Evolutionary conservation across 2,329 filamentous ascomycete species (phyloP), one percentile per base, ranked within the genome.

Genomic region (Trichoderma oligosporum): DNA sequence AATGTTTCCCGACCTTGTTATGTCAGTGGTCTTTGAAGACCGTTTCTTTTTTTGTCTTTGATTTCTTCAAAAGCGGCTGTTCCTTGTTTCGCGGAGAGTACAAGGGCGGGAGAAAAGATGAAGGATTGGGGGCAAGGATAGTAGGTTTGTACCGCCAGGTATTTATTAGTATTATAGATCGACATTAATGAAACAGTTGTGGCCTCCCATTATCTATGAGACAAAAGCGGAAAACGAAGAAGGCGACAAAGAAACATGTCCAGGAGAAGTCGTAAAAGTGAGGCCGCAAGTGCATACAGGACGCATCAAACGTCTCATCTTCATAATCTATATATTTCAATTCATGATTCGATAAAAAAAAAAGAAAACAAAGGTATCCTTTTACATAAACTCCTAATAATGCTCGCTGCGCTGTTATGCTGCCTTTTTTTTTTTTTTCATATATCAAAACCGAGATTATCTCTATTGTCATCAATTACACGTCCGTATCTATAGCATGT

Each of bases 401-500:
- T 57, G 46, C 55, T 22, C 22, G 25, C 29, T 22, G 16, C 18
- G 7, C 49, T 20, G 16, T 36, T 9, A 45, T 29, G 22, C 51
- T 9, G 29, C 14, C 33, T 22, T 16, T n/a, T n/a, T n/a, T n/a
- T n/a, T n/a, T n/a, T n/a, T n/a, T n/a, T 4, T 55, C 31, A 46
- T 35, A 29, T 38, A 52, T 72, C 70, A 44, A 81, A 87, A 9
- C 84, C 84, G 65, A 86, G 84, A 0, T 68, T 73, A 55, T 82
- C 78, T 52, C 84, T 76, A 61, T 84, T 77, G 60, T 86, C 83
- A 59, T 86, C 84, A 61, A 85, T 79, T n/a, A 86, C 79, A 14
- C 84, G 77, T 22, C 77, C 84, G 59, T 87, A 87, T 64, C 84
- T 85, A 45, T 29, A 4, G 5, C 11, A 38, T 24, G 25, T 65